Conservation (phyloP, 169 alveolate species). For the Cryptosporidium meleagridis region DNA sequence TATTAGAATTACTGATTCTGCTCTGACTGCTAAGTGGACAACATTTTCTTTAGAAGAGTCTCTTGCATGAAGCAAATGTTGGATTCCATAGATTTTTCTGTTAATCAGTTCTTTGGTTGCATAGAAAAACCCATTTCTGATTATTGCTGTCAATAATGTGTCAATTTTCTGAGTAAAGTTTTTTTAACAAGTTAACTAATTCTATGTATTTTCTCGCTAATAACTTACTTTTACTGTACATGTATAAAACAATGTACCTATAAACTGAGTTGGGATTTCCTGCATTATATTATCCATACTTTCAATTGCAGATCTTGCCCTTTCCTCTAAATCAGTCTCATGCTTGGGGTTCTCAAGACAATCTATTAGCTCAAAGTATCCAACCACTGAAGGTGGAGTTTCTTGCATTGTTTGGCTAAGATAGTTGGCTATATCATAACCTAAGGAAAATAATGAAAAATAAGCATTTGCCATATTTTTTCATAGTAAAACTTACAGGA, state of each 20-base stretch:
- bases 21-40: slow-evolving; percentile 60
- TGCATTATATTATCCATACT: slow-evolving; percentile 65
- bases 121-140: slow-evolving; percentile 58
- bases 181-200: not conserved
- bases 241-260: slow-evolving; percentile 49
- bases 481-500: slow-evolving; percentile 43
- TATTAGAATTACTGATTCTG: slow-evolving; percentile 45
- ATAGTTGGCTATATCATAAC: slow-evolving; percentile 62
- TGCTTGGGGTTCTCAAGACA: slow-evolving; percentile 55
- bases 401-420: slow-evolving; percentile 70
- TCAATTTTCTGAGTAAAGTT: slow-evolving; percentile 25
- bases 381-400: slow-evolving; percentile 66
- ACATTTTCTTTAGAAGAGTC: slow-evolving; percentile 59
- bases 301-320: slow-evolving; percentile 47
- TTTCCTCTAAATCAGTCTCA: slow-evolving; percentile 20
- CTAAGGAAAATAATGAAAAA: not conserved
- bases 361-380: slow-evolving; percentile 61
- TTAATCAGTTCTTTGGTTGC: slow-evolving; percentile 63
- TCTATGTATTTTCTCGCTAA: not conserved
- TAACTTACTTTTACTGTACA: slow-evolving; percentile 71
- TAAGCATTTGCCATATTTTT: not conserved
- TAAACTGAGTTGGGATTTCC: slow-evolving; percentile 68
- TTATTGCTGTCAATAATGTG: slow-evolving; percentile 59
- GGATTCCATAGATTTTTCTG: slow-evolving; percentile 59
- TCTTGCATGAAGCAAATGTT: slow-evolving; percentile 61